These are phyloP conservation scores for Lepiota brunneoincarnata DNA, from an alignment of 768 basidiomycete species.

Conservation along the genomic window DNA sequence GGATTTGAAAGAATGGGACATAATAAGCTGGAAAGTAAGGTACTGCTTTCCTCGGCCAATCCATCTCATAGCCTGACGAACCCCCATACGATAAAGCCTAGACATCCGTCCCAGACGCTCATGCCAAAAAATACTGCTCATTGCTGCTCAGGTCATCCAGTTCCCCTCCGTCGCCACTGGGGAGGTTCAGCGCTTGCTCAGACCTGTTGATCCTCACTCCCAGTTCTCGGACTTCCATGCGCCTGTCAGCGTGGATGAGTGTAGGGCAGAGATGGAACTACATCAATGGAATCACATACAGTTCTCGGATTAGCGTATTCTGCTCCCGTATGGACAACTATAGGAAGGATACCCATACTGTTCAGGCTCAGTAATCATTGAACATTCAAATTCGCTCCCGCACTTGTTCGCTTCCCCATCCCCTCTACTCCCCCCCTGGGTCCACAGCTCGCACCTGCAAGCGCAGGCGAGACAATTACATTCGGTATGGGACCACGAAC, in stretches of 20 bases:
- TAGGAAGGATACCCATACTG: no score
- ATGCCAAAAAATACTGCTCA: constrained; percentile 55
- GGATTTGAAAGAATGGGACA: constrained; percentile 25
- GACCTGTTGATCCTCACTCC: constrained; percentile 13
- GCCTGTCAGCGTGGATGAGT: no score
- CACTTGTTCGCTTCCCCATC: no score
- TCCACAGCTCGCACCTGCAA: no score
- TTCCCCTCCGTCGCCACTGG: constrained; percentile 10
- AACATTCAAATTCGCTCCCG: no score
- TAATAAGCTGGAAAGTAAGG: constrained; percentile 54
- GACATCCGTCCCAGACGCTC: constrained; percentile 54
- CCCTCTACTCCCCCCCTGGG: no score
- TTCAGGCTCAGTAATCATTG: no score
- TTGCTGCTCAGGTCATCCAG: constrained; percentile 38
- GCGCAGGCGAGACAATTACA: no score
- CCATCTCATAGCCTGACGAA: neutral
- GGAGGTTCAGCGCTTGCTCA: constrained; percentile 16
- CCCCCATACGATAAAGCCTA: constrained; percentile 43
- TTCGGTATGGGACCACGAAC: no score
- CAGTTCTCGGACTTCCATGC: no score
- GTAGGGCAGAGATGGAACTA: constrained; percentile 19
- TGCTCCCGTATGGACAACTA: no score
- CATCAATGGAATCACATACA: constrained; percentile 21
- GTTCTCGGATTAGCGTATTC: no score
- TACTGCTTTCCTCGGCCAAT: constrained; percentile 14